Percentiles rank a stretch among this genome's conserved stretches.
phyloP scores from a whole-genome alignment of 2,329 filamentous ascomycete species.

The Sarocladium oryzae region DNA sequence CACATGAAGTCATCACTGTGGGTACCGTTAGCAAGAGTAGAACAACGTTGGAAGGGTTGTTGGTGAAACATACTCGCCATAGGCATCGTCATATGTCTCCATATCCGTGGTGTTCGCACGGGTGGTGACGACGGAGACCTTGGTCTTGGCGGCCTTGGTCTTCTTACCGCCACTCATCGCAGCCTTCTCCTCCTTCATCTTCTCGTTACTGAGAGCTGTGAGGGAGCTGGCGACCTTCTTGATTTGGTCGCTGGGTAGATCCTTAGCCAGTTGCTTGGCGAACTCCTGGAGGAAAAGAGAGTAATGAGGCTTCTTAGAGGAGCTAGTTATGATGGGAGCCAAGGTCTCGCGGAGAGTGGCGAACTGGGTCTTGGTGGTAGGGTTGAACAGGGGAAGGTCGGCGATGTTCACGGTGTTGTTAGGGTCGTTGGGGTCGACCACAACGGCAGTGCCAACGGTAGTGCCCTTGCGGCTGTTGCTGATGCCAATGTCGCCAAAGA shows the following conservation, averaged over 20 bases:
- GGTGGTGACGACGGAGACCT: constrained; percentile 69
- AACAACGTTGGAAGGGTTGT: not conserved
- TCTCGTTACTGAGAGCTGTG: constrained; percentile 92
- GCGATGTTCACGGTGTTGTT: constrained; percentile 75
- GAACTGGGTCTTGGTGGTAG: constrained; percentile 81
- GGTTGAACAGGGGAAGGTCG: constrained; percentile 78
- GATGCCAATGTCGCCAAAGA: constrained; percentile 74
- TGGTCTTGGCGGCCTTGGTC: constrained; percentile 92
- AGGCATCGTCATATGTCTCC: constrained; percentile 69
- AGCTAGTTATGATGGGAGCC: constrained; percentile 67
- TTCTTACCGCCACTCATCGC: constrained; percentile 95
- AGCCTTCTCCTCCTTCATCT: constrained; percentile 97
- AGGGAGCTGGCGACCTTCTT: constrained; percentile 88
- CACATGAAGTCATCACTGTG: constrained; percentile 67
- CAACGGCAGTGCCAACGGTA: constrained; percentile 56
- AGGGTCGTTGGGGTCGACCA: constrained; percentile 67
- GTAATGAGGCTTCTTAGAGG: constrained; percentile 87
- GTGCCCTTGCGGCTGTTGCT: constrained; percentile 60
- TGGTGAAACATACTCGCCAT: constrained; percentile 66
- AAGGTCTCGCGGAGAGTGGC: constrained; percentile 70
- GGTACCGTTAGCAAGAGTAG: constrained; percentile 14
- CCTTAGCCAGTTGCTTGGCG: constrained; percentile 76
- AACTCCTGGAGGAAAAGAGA: constrained; percentile 87
- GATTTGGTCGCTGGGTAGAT: constrained; percentile 85
- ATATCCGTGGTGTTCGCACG: constrained; percentile 60